Evolutionary conservation across 805 yeast genomes (phyloP).

Genomic region (Saccharomycopsis javanensis): DNA sequence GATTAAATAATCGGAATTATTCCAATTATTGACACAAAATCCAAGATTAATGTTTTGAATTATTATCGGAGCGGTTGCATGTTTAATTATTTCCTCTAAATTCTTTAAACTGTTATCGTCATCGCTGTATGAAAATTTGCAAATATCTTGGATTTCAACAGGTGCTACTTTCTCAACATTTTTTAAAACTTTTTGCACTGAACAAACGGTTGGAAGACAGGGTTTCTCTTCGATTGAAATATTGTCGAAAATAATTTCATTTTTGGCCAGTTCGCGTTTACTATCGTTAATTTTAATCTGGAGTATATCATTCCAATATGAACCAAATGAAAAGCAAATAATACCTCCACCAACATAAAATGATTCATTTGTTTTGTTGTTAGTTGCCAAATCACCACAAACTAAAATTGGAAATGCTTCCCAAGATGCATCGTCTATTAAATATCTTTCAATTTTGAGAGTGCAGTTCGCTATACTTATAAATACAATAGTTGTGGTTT

Average conservation of each 20-base stretch:
- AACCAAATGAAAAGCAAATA: conserved; percentile 74
- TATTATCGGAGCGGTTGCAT: conserved; percentile 22
- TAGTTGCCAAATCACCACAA: conserved; percentile 36
- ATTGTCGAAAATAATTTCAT: background rate
- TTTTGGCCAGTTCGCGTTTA: background rate
- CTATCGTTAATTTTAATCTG: background rate
- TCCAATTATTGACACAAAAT: conserved; percentile 24
- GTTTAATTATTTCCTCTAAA: background rate
- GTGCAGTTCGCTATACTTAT: conserved; percentile 22
- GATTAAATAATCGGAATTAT: conserved; percentile 23
- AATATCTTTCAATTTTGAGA: background rate
- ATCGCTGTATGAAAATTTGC: background rate
- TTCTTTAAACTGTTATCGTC: background rate
- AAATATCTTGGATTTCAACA: background rate
- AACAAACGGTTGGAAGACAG: background rate
- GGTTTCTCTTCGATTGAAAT: background rate
- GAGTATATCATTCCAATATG: conserved; percentile 33
- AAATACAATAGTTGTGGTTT: conserved; percentile 30
- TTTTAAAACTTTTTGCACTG: background rate
- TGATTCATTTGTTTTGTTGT: background rate
- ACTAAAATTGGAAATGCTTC: conserved; percentile 36
- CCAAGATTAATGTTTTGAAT: conserved; percentile 25
- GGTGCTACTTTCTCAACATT: background rate
- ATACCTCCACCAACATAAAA: conserved; percentile 57
- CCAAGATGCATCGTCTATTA: conserved; percentile 29